Evolutionary conservation across 2,329 filamentous ascomycete genomes (phyloP).

Genomic region (Aspergillus jensenii): DNA sequence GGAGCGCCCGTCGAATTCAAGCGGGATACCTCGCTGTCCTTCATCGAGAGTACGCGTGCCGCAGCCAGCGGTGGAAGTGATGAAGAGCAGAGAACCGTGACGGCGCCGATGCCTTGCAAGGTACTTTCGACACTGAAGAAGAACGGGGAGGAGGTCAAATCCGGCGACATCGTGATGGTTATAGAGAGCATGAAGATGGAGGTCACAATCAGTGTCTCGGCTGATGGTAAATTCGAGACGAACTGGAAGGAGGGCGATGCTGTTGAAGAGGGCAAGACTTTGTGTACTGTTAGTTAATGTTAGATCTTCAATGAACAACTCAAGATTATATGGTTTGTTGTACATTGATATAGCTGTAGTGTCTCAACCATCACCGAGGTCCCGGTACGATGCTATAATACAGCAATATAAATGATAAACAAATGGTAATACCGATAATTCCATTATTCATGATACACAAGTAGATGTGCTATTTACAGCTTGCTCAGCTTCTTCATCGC

Average conservation of each 20-base stretch:
- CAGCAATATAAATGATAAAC: too few species aligned
- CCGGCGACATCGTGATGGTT: conserved; percentile 34
- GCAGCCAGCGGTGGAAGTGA: conserved; percentile 10
- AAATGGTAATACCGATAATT: neutral
- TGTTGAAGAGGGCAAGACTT: conserved; percentile 33
- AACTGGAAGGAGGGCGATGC: conserved; percentile 31
- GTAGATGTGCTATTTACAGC: conserved; percentile 7
- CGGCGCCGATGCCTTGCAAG: conserved; percentile 39
- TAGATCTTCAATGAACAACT: neutral
- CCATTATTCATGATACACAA: neutral
- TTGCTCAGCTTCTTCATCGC: conserved; percentile 24
- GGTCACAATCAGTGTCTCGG: conserved; percentile 30
- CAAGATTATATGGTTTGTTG: neutral
- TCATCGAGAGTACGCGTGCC: conserved; percentile 24
- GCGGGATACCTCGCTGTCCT: conserved; percentile 29
- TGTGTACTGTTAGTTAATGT: conserved; percentile 19
- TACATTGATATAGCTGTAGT: too few species aligned
- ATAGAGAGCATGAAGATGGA: conserved; percentile 49
- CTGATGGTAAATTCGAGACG: conserved; percentile 28
- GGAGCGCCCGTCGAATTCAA: conserved; percentile 30
- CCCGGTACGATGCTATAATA: too few species aligned
- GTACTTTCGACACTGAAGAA: conserved; percentile 33
- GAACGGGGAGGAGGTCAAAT: conserved; percentile 30
- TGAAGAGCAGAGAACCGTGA: conserved; percentile 17
- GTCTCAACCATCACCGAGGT: too few species aligned